Percentiles rank a stretch among this genome's conserved stretches.
Evolutionary conservation across 805 yeast genomes (phyloP).

Genomic region (Saccharomycopsis sp.): DNA sequence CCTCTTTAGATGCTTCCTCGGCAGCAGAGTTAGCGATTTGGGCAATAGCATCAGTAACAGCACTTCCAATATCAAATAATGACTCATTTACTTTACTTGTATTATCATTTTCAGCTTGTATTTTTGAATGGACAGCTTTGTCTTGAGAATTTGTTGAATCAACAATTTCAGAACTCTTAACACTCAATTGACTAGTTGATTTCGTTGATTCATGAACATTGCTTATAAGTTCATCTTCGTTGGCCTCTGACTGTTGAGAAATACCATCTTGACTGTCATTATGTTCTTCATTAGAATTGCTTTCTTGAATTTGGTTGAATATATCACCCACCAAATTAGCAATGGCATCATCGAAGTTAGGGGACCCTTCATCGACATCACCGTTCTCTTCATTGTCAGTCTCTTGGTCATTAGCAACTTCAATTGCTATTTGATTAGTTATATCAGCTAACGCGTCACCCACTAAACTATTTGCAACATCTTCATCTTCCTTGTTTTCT

Average conservation of each 20-base stretch:
- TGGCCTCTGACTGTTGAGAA: not conserved
- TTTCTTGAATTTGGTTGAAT: not conserved
- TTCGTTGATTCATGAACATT: not conserved
- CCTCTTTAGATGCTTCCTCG: too few relatives aligned
- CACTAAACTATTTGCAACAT: not conserved
- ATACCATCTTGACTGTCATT: not conserved
- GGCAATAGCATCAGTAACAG: slow-evolving; percentile 4
- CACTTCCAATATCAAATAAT: too few relatives aligned
- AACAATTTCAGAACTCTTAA: too few relatives aligned
- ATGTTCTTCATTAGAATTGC: not conserved
- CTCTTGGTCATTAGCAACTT: too few relatives aligned
- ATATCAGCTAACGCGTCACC: not conserved
- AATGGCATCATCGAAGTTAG: not conserved
- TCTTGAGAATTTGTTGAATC: not conserved
- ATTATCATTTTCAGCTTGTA: not conserved
- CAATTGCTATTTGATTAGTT: not conserved
- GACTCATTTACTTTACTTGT: not conserved
- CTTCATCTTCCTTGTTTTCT: not conserved
- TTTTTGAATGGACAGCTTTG: not conserved
- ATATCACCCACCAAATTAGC: too few relatives aligned
- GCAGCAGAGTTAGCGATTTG: slow-evolving; percentile 7
- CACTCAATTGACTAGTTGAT: not conserved
- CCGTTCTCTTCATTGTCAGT: too few relatives aligned
- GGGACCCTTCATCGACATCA: too few relatives aligned
- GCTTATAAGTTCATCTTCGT: not conserved